Conservation (phyloP, 192 early-diverging fungal genomes). For the Bifiguratus adelaidae region DNA sequence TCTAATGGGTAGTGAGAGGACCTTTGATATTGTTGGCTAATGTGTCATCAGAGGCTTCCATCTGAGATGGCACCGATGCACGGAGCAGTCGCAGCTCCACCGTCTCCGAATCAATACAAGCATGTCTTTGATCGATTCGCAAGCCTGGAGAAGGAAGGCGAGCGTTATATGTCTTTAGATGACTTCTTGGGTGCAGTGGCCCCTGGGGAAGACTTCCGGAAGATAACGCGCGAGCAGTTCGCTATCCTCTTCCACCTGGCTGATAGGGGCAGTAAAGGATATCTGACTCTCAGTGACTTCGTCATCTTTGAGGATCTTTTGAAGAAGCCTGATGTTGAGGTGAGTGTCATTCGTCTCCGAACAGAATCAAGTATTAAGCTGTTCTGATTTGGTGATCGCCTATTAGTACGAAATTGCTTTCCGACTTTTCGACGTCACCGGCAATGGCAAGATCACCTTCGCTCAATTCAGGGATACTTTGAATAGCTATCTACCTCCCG, state of each 20-base stretch:
- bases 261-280: constrained; percentile 32
- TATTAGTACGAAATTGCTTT: constrained; percentile 69
- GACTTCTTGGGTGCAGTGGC: constrained; percentile 48
- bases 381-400: no score
- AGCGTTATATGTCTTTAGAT: constrained; percentile 42
- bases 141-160: constrained; percentile 33
- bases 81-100: no score
- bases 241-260: constrained; percentile 47
- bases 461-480: constrained; percentile 60
- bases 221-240: constrained; percentile 44
- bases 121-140: constrained; percentile 34
- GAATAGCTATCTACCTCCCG: constrained; percentile 30
- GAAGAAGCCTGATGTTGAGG: constrained; percentile 54
- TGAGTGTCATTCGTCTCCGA: no score
- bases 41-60: no score
- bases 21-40: no score
- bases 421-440: constrained; percentile 47
- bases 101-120: no score
- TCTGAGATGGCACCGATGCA: no score
- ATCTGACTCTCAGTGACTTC: constrained; percentile 47
- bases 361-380: no score
- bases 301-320: constrained; percentile 49
- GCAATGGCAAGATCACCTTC: constrained; percentile 48
- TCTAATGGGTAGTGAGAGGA: no score
- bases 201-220: constrained; percentile 40